These are phyloP conservation scores for Boletus sp. DNA, from an alignment of 768 basidiomycete genomes.

Conservation along the genomic window DNA sequence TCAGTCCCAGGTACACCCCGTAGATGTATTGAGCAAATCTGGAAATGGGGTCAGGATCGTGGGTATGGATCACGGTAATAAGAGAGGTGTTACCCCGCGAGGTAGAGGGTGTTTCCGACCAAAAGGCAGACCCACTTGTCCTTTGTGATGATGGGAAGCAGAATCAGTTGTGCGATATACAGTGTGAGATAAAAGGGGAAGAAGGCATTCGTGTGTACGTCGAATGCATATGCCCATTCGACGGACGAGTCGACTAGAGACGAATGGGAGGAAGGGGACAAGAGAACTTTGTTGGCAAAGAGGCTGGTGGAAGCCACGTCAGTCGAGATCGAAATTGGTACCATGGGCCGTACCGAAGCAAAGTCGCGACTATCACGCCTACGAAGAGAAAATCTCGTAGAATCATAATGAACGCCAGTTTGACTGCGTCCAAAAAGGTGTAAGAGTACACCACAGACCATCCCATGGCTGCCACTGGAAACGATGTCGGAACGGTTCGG, in stretches of 20 bases:
- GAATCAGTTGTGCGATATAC: slow-evolving; percentile 84
- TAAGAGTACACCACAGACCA: slow-evolving; percentile 87
- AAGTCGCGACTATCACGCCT: slow-evolving; percentile 70
- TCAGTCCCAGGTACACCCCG: slow-evolving; percentile 85
- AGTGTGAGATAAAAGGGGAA: slow-evolving; percentile 91
- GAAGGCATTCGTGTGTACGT: slow-evolving; percentile 96
- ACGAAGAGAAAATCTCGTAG: slow-evolving; percentile 83
- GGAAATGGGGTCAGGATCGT: slow-evolving; percentile 9
- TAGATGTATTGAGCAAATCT: slow-evolving; percentile 91
- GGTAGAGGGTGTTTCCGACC: slow-evolving; percentile 77
- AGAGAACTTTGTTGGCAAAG: slow-evolving; percentile 66
- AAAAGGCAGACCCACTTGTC: slow-evolving; percentile 94
- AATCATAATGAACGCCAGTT: slow-evolving; percentile 78
- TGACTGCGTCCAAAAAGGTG: slow-evolving; percentile 50
- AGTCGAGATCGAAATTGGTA: slow-evolving; percentile 9
- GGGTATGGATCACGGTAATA: background rate
- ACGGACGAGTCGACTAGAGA: slow-evolving; percentile 68
- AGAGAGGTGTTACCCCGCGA: slow-evolving; percentile 66
- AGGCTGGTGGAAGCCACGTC: slow-evolving; percentile 42
- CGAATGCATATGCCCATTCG: slow-evolving; percentile 95
- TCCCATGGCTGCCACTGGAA: slow-evolving; percentile 70
- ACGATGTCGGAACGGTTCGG: background rate
- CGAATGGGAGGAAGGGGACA: slow-evolving; percentile 72
- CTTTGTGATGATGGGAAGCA: slow-evolving; percentile 78
- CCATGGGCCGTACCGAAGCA: slow-evolving; percentile 57